These are phyloP conservation scores for Cutaneotrichosporon cavernicola DNA, from an alignment of 1,284 basidiomycete species.

Conservation along the genomic window DNA sequence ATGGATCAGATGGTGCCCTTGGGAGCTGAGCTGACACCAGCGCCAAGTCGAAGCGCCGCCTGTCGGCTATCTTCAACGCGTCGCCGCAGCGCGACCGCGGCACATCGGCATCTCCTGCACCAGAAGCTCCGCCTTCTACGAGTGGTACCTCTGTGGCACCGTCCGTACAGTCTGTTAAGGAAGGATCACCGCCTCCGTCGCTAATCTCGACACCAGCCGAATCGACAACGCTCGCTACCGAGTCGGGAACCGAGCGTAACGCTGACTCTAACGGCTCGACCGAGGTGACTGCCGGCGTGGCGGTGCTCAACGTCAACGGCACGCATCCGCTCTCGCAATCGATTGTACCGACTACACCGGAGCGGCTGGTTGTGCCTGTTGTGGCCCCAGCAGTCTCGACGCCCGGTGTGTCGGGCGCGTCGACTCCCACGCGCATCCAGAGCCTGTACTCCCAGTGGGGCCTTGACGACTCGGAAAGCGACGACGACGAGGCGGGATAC, in stretches of 20 bases:
- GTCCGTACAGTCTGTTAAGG: not conserved
- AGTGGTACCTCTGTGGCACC: not conserved
- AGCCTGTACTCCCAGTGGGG: constrained; percentile 50
- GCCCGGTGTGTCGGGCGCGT: constrained; percentile 29
- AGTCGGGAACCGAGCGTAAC: constrained; percentile 1
- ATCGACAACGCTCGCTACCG: constrained; percentile 2
- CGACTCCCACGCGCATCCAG: constrained; percentile 32
- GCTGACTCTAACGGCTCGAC: not conserved
- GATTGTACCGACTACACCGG: not conserved
- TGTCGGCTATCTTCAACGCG: constrained; percentile 43
- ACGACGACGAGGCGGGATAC: constrained; percentile 45
- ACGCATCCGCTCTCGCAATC: constrained; percentile 5
- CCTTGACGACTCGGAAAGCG: constrained; percentile 33
- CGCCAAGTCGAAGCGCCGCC: constrained; percentile 36
- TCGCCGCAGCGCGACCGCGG: not conserved
- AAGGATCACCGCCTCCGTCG: not conserved
- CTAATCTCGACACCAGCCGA: not conserved
- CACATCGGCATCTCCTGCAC: not conserved
- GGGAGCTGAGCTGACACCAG: constrained; percentile 17
- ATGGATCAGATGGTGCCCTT: not conserved
- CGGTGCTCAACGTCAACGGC: constrained; percentile 5
- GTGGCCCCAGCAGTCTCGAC: not conserved
- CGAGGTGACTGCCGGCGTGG: constrained; percentile 2
- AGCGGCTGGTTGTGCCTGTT: not conserved
- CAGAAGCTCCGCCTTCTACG: not conserved